Evolutionary conservation across 768 basidiomycete genomes (phyloP).

Genomic region (Hortiboletus campestris): DNA sequence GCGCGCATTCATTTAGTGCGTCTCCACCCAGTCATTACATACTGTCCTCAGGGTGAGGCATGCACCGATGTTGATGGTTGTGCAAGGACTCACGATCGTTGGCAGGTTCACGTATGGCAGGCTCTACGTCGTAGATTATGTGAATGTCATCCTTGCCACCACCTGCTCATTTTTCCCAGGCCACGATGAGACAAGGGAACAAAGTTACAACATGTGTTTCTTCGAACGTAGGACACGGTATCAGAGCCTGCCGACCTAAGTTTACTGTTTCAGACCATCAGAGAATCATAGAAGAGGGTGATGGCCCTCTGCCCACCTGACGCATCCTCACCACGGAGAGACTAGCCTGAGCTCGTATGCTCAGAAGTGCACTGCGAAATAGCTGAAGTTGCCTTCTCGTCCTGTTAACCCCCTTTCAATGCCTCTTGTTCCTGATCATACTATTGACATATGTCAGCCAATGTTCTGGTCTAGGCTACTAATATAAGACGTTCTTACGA

Average conservation of each 20-base stretch:
- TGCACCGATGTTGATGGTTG: background rate
- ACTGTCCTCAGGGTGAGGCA: slow-evolving; percentile 20
- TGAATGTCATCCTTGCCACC: slow-evolving; percentile 2
- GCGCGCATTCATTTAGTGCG: too few relatives aligned
- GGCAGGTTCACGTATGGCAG: slow-evolving; percentile 31
- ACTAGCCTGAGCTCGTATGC: too few relatives aligned
- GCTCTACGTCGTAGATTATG: slow-evolving; percentile 26
- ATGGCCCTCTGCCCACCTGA: too few relatives aligned
- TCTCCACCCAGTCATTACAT: slow-evolving; percentile 7
- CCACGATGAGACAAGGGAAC: slow-evolving; percentile 15
- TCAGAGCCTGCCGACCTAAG: background rate
- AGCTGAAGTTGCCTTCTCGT: too few relatives aligned
- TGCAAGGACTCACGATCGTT: background rate
- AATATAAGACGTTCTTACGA: too few relatives aligned
- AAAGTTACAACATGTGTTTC: slow-evolving; percentile 25
- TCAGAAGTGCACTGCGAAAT: too few relatives aligned
- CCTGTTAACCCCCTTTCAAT: too few relatives aligned
- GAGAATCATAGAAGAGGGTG: too few relatives aligned
- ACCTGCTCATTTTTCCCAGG: slow-evolving; percentile 13
- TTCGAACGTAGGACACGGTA: slow-evolving; percentile 26
- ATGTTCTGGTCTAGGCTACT: too few relatives aligned
- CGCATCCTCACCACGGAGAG: too few relatives aligned
- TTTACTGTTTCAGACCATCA: slow-evolving; percentile 2
- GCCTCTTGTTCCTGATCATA: too few relatives aligned
- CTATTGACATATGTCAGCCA: too few relatives aligned